These are phyloP conservation scores for Hypoxylon sp. DNA, from an alignment of 2,329 filamentous ascomycete species.

Conservation along the genomic window DNA sequence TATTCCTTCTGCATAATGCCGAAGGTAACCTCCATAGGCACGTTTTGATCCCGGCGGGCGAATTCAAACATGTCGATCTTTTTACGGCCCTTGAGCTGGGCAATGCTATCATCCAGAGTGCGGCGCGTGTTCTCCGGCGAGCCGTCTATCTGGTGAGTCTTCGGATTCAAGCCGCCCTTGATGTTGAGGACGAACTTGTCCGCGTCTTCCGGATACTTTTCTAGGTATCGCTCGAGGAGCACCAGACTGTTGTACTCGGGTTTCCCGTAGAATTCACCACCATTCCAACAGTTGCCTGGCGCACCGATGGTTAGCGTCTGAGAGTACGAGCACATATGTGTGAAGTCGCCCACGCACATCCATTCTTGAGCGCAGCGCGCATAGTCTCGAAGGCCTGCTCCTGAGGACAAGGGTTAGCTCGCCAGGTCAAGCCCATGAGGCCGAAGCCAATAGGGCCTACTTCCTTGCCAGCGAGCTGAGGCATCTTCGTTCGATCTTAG, in stretches of 20 bases:
- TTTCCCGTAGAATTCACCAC: slow-evolving; percentile 68
- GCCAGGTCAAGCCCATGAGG: slow-evolving; percentile 54
- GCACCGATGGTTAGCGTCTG: slow-evolving; percentile 4
- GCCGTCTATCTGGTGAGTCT: slow-evolving; percentile 58
- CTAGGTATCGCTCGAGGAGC: slow-evolving; percentile 69
- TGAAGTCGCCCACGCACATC: slow-evolving; percentile 38
- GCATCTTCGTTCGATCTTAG: slow-evolving; percentile 14
- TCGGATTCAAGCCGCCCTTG: slow-evolving; percentile 63
- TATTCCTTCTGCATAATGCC: slow-evolving; percentile 55
- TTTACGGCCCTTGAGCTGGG: slow-evolving; percentile 59
- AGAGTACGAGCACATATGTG: not conserved
- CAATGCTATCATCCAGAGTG: slow-evolving; percentile 65
- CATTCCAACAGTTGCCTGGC: slow-evolving; percentile 64
- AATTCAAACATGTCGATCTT: slow-evolving; percentile 68
- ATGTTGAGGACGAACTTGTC: slow-evolving; percentile 68
- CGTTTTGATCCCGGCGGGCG: slow-evolving; percentile 63
- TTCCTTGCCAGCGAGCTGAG: slow-evolving; percentile 27
- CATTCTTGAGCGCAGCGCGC: slow-evolving; percentile 60
- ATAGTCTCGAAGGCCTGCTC: slow-evolving; percentile 64
- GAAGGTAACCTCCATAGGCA: slow-evolving; percentile 56
- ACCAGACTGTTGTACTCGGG: slow-evolving; percentile 66
- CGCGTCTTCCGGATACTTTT: slow-evolving; percentile 69
- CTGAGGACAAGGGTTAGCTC: slow-evolving; percentile 51
- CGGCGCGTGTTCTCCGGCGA: slow-evolving; percentile 64
- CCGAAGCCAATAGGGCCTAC: slow-evolving; percentile 48